Conservation (phyloP, 257 asterid species). For the Fraxinus pennsylvanica region DNA sequence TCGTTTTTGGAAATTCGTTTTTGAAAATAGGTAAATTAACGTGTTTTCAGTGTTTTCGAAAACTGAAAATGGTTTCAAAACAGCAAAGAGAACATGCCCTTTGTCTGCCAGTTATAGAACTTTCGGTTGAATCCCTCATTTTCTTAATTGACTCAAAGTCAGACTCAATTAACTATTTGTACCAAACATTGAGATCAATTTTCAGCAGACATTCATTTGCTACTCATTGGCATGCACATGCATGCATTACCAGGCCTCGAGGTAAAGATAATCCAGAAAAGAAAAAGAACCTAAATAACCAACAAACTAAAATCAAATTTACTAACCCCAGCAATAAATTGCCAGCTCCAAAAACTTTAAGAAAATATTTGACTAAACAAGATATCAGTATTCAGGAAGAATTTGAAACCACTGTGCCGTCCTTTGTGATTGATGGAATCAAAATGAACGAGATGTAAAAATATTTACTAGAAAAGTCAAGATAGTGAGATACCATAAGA, state of each 20-base stretch:
- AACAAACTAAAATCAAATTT: background rate
- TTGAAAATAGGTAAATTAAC: too few species aligned
- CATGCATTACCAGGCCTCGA: background rate
- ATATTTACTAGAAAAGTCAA: constrained; percentile 2
- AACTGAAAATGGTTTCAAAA: too few species aligned
- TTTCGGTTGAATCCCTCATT: background rate
- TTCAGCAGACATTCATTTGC: background rate
- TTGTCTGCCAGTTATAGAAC: background rate
- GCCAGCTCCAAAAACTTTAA: background rate
- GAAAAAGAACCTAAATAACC: background rate
- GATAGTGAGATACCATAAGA: constrained; percentile 54
- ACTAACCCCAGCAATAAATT: background rate
- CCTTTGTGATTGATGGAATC: background rate
- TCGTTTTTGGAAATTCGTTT: too few species aligned
- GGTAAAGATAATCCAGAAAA: background rate
- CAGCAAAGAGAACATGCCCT: too few species aligned
- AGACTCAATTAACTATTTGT: background rate
- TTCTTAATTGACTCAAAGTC: background rate
- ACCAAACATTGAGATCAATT: background rate
- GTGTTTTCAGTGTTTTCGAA: too few species aligned
- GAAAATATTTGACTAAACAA: background rate
- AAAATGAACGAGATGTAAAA: constrained; percentile 17
- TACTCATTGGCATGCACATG: background rate
- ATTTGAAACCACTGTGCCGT: background rate
- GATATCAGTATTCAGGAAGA: background rate